A percentile compares a stretch with the other conserved stretches of the same genome.
These are phyloP conservation scores for Persicaria maculosa DNA, from an alignment of 148 eudicot genomes.

Conservation along the genomic window DNA sequence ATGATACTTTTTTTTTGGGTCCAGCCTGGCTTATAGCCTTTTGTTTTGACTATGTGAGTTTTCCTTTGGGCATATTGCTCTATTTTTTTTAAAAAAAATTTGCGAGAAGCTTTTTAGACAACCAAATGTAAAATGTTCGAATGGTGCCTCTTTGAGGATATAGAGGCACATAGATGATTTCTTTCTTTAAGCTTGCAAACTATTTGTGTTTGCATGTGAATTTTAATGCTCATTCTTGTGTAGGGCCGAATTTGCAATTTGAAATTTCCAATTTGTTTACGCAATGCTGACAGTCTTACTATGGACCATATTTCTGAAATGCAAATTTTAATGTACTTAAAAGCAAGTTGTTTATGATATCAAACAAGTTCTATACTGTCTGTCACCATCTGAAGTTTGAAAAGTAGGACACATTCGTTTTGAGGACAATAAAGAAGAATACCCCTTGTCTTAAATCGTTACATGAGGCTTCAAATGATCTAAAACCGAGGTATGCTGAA, in stretches of 20 bases:
- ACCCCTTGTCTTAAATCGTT: too few relatives aligned
- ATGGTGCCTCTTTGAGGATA: constrained; percentile 6
- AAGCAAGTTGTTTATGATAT: neutral
- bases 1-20: neutral
- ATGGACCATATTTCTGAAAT: neutral
- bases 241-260: neutral
- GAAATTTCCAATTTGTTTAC: neutral
- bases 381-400: neutral
- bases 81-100: neutral
- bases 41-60: neutral
- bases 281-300: neutral
- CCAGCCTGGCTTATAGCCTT: neutral
- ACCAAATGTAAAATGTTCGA: neutral
- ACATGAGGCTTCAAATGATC: neutral
- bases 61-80: neutral
- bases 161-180: neutral
- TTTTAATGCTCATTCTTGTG: neutral
- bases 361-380: neutral
- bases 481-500: constrained; percentile 5
- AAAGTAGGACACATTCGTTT: too few relatives aligned
- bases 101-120: neutral
- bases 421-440: too few relatives aligned
- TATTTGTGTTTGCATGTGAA: neutral
- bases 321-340: neutral
- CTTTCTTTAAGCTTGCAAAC: neutral